Percentiles rank a stretch among this genome's conserved stretches.
These are phyloP conservation scores for Tetrapisispora nanseiensis DNA, from an alignment of 805 yeast genomes.

Conservation along the genomic window DNA sequence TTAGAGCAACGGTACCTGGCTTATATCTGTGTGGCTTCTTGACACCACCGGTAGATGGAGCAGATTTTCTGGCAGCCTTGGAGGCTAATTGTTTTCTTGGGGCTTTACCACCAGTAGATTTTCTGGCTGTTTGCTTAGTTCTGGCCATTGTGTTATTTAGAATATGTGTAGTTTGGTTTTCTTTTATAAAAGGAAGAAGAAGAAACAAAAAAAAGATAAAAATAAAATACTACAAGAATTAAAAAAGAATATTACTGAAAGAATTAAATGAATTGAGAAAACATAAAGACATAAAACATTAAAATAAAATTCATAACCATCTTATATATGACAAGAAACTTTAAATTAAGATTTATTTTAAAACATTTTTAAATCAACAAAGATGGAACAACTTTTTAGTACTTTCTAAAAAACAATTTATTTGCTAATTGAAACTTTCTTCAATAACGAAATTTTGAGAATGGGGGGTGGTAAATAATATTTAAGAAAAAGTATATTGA, in stretches of 20 bases:
- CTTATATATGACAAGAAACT: not conserved
- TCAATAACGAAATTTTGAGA: not conserved
- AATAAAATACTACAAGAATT: not conserved
- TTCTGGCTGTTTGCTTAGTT: constrained; percentile 91
- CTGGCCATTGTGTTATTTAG: constrained; percentile 67
- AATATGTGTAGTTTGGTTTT: constrained; percentile 1
- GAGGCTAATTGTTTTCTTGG: constrained; percentile 92
- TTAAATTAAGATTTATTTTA: not conserved
- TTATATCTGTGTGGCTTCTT: constrained; percentile 92
- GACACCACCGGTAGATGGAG: constrained; percentile 87
- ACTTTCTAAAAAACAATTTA: too few species aligned
- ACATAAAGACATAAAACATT: not conserved
- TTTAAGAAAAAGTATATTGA: too few species aligned
- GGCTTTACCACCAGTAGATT: constrained; percentile 91
- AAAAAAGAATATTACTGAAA: not conserved
- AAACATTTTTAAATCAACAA: too few species aligned
- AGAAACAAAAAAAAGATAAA: not conserved
- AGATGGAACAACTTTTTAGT: too few species aligned
- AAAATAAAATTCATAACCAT: not conserved
- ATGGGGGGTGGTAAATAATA: too few species aligned
- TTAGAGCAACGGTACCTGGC: constrained; percentile 94
- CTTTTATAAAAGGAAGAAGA: not conserved
- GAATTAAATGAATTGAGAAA: not conserved
- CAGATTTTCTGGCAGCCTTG: constrained; percentile 87
- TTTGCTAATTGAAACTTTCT: too few species aligned